Conservation (phyloP, 2,329 filamentous ascomycete genomes). For the Cladorrhinum sp. region DNA sequence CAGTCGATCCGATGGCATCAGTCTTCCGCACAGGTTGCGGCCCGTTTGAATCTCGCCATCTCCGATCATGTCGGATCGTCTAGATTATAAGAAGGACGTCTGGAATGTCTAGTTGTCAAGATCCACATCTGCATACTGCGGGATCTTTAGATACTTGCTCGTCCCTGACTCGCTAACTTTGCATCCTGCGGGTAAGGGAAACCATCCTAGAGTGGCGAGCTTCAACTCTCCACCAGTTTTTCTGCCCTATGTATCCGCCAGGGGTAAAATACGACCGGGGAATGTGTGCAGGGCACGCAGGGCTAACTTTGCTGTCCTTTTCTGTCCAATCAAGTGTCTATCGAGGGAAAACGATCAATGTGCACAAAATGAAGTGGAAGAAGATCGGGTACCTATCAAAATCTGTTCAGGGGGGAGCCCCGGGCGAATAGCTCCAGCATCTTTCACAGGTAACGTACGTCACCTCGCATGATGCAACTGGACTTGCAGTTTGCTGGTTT, state of each 20-base stretch:
- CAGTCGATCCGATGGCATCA: not conserved
- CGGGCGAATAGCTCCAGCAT: not conserved
- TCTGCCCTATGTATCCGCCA: not conserved
- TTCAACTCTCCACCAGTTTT: not conserved
- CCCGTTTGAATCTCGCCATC: not conserved
- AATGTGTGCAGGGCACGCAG: not conserved
- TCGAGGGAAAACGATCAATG: not conserved
- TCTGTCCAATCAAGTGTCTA: not conserved
- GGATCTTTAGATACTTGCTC: not conserved
- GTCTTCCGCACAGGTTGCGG: not conserved
- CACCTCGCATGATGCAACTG: not conserved
- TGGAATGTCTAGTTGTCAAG: not conserved
- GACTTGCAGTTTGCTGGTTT: too few relatives aligned
- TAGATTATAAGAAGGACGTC: not conserved
- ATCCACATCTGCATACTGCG: not conserved
- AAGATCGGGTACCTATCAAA: not conserved
- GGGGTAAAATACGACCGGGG: not conserved
- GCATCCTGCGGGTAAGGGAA: not conserved
- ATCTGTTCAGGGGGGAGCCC: too few relatives aligned
- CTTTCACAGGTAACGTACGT: not conserved
- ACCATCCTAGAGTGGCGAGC: not conserved
- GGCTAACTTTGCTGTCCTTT: not conserved
- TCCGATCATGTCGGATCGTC: not conserved
- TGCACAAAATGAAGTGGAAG: not conserved
- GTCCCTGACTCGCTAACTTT: not conserved